Conservation (phyloP, 306 rosid genomes). For the Rubus idaeus region DNA sequence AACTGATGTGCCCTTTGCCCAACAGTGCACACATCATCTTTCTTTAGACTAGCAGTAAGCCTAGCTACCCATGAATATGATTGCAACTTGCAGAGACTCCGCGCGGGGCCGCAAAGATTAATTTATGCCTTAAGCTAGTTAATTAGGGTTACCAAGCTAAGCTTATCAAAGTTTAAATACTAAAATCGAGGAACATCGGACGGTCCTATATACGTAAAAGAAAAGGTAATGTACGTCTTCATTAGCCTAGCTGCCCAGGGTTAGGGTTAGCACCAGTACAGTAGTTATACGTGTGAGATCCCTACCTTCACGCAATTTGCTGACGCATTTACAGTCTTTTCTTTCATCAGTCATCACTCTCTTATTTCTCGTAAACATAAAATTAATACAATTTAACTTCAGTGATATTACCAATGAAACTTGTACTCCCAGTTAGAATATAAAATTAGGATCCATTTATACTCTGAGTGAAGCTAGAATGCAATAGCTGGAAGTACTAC, state of each 20-base stretch:
- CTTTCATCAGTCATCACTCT: neutral
- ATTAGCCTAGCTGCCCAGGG: neutral
- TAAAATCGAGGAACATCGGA: conserved; percentile 5
- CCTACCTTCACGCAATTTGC: conserved; percentile 30
- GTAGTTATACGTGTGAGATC: neutral
- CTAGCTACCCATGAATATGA: no score
- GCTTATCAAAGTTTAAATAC: neutral
- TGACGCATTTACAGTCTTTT: conserved; percentile 24
- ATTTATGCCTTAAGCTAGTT: no score
- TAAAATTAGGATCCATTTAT: neutral
- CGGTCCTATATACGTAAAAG: neutral
- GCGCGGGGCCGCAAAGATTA: no score
- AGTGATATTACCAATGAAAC: neutral
- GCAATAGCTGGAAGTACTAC: neutral
- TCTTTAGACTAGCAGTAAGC: no score
- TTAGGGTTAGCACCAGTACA: neutral
- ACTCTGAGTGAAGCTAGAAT: neutral
- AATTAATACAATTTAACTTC: neutral
- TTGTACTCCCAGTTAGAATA: neutral
- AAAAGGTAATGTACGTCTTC: neutral
- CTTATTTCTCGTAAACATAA: conserved; percentile 1
- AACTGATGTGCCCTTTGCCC: no score
- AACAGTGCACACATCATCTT: no score
- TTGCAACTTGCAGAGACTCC: no score
- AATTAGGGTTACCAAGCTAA: no score